Conservation (phyloP, 2,329 filamentous ascomycete species). For the Trichoderma koningii region DNA sequence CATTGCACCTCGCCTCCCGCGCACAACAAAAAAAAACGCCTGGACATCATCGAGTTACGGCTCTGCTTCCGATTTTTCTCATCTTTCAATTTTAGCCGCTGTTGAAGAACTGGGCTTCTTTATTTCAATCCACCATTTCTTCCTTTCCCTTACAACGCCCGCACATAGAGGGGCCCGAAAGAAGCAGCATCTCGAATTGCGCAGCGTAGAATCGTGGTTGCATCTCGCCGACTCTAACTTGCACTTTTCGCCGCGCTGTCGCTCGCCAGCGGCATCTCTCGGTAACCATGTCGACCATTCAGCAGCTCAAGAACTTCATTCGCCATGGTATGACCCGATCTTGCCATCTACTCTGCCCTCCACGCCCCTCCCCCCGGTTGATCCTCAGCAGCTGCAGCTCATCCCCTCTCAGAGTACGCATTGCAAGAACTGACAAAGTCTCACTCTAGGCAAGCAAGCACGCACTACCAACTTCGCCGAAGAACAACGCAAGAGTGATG, state of each 20-base stretch:
- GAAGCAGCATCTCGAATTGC: not conserved
- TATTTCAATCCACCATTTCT: not conserved
- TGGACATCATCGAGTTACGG: conserved; percentile 1
- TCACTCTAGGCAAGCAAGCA: conserved; percentile 75
- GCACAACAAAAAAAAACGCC: conserved; percentile 9
- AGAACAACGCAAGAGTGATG: conserved; percentile 57
- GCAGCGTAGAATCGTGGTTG: not conserved
- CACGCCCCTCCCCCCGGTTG: not conserved
- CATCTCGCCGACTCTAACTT: conserved; percentile 4
- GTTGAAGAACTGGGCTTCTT: not conserved
- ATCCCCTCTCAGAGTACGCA: not conserved
- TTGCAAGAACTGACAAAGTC: conserved; percentile 27
- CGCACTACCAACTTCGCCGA: conserved; percentile 60
- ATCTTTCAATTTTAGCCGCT: not conserved
- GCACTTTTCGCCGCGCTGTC: conserved; percentile 24
- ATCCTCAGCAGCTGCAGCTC: not conserved
- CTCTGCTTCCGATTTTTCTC: not conserved
- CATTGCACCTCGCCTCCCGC: not conserved
- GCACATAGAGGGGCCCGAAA: not conserved
- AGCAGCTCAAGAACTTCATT: conserved; percentile 98
- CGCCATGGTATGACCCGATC: conserved; percentile 67
- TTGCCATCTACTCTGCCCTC: not conserved
- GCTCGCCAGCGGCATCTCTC: conserved; percentile 30
- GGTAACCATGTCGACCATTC: conserved; percentile 69
- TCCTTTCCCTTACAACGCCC: not conserved